phyloP scores from a whole-genome alignment of 768 basidiomycete species.

The Lentinus tigrinus region DNA sequence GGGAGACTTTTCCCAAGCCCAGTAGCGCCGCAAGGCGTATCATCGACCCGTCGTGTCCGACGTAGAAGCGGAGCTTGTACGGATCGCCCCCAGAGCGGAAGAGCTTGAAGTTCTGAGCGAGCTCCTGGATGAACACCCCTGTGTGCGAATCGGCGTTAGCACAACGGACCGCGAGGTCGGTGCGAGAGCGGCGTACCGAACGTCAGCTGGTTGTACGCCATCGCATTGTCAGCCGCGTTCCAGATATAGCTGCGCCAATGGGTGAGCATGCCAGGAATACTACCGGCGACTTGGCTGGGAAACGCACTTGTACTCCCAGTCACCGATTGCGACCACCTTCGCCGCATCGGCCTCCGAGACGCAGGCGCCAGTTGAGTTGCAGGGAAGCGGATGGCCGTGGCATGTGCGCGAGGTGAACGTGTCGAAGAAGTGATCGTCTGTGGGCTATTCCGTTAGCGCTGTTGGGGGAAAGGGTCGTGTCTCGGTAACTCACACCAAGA shows the following conservation, averaged over 20 bases:
- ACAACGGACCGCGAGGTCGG: neutral
- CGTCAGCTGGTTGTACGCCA: conserved; percentile 42
- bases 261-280: neutral
- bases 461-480: neutral
- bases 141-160: neutral
- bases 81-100: conserved; percentile 34
- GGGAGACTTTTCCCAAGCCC: conserved; percentile 34
- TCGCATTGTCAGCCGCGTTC: conserved; percentile 45
- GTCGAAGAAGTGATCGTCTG: conserved; percentile 53
- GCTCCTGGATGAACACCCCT: conserved; percentile 48
- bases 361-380: conserved; percentile 41
- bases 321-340: conserved; percentile 36
- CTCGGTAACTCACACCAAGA: conserved; percentile 41
- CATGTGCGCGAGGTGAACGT: conserved; percentile 50
- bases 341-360: conserved; percentile 39
- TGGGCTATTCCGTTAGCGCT: neutral
- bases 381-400: conserved; percentile 43
- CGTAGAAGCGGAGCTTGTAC: conserved; percentile 40
- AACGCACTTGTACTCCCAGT: conserved; percentile 41
- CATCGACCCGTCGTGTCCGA: conserved; percentile 51
- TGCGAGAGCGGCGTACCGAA: conserved; percentile 33
- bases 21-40: conserved; percentile 38
- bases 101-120: conserved; percentile 38
- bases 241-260: conserved; percentile 44
- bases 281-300: neutral